Evolutionary conservation across 768 basidiomycete genomes (phyloP).

Genomic region (Trametes sanguinea): DNA sequence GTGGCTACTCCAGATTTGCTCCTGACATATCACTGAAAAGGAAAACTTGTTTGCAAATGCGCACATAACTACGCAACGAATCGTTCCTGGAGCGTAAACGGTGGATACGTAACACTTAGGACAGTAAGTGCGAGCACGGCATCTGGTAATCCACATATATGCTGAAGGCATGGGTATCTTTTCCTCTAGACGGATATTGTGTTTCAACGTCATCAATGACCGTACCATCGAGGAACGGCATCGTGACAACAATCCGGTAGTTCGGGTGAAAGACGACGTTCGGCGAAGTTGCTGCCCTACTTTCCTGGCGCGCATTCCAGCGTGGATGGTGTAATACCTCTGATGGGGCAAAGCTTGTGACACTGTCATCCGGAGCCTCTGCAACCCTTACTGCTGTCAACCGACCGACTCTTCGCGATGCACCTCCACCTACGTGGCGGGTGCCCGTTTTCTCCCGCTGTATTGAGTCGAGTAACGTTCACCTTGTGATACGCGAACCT

Average conservation of each 20-base stretch:
- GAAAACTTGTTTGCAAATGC: neutral
- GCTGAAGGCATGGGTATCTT: neutral
- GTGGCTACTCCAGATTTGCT: neutral
- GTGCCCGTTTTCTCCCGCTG: constrained; percentile 15
- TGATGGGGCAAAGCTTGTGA: constrained; percentile 7
- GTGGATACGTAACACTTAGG: neutral
- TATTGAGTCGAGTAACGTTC: constrained; percentile 6
- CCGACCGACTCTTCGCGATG: constrained; percentile 14
- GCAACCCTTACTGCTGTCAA: neutral
- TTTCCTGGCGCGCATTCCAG: neutral
- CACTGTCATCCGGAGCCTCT: constrained; percentile 1
- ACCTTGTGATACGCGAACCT: constrained; percentile 11
- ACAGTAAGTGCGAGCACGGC: neutral
- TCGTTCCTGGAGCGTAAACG: no score
- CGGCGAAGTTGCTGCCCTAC: neutral
- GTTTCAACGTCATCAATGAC: constrained; percentile 4
- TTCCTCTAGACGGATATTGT: neutral
- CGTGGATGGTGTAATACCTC: neutral
- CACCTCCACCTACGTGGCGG: constrained; percentile 2
- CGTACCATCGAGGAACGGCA: neutral
- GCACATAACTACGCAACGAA: no score
- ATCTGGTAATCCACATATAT: neutral
- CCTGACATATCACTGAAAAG: neutral
- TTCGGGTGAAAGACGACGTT: neutral
- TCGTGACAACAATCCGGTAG: constrained; percentile 6